Evolutionary conservation across 1,139 yeast species (phyloP).

Genomic region (Pneumocystis carinii): DNA sequence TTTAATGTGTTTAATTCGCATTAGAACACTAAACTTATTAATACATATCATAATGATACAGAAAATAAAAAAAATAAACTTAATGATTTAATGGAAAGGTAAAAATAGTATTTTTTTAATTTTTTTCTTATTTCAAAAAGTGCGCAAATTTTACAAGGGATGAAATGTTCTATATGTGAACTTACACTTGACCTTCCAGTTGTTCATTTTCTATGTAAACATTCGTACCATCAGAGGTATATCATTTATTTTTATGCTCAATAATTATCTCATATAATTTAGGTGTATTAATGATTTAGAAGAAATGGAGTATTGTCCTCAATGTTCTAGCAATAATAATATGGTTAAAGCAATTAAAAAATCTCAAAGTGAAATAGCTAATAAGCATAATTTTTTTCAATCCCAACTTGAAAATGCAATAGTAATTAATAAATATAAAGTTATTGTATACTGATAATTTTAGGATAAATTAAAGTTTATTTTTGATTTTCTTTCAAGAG

Average conservation of each 20-base stretch:
- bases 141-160: conserved; percentile 48
- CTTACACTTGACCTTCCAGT: conserved; percentile 61
- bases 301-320: conserved; percentile 42
- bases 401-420: not conserved
- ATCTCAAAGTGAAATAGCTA: conserved; percentile 47
- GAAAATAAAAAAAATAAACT: conserved; percentile 39
- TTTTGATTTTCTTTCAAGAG: not conserved
- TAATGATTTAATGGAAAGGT: conserved; percentile 36
- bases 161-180: conserved; percentile 58
- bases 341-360: conserved; percentile 44
- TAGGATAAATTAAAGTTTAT: not conserved
- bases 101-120: not conserved
- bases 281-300: conserved; percentile 16
- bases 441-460: not conserved
- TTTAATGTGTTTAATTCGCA: not conserved
- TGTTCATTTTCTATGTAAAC: conserved; percentile 74
- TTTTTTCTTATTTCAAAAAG: conserved; percentile 1
- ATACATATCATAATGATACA: conserved; percentile 57
- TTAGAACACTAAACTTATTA: conserved; percentile 44
- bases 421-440: not conserved
- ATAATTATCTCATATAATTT: conserved; percentile 13
- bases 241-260: conserved; percentile 21
- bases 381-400: conserved; percentile 48
- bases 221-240: conserved; percentile 77
- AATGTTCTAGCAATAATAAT: conserved; percentile 55